Evolutionary conservation across 495 filamentous ascomycete genomes (phyloP).

Genomic region (Penicillium goetzii): DNA sequence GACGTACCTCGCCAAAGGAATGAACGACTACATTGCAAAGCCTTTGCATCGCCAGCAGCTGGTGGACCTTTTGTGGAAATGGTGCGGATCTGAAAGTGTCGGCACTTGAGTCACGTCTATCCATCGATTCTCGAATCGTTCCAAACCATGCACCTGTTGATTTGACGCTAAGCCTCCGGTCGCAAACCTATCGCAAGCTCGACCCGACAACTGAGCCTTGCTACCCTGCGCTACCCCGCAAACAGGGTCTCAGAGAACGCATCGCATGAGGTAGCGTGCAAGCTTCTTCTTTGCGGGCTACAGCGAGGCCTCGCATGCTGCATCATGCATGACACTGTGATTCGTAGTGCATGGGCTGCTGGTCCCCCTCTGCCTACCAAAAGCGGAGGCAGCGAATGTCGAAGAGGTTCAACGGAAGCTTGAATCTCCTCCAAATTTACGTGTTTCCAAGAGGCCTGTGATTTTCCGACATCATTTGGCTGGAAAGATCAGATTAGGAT

Average conservation of each 20-base stretch:
- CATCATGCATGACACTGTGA: conserved; percentile 5
- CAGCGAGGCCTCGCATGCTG: neutral
- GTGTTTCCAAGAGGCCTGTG: neutral
- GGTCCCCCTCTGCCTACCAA: neutral
- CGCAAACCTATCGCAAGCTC: neutral
- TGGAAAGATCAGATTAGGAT: neutral
- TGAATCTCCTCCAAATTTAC: neutral
- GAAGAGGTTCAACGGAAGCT: neutral
- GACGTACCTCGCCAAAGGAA: conserved; percentile 60
- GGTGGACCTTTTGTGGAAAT: conserved; percentile 41
- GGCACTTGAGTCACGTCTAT: neutral
- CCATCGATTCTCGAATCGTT: neutral
- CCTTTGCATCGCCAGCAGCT: conserved; percentile 56
- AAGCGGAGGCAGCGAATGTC: neutral
- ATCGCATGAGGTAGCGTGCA: neutral
- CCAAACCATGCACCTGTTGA: neutral
- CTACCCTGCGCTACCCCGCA: neutral
- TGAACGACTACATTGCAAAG: conserved; percentile 67
- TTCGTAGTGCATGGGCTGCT: neutral
- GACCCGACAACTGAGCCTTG: neutral
- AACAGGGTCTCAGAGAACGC: neutral
- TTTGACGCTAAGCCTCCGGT: neutral
- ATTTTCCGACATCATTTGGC: neutral
- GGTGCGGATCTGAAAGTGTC: conserved; percentile 35
- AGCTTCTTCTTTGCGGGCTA: neutral